phyloP scores from a whole-genome alignment of 2,329 filamentous ascomycete genomes.

The Ophidiomyces ophidiicola region DNA sequence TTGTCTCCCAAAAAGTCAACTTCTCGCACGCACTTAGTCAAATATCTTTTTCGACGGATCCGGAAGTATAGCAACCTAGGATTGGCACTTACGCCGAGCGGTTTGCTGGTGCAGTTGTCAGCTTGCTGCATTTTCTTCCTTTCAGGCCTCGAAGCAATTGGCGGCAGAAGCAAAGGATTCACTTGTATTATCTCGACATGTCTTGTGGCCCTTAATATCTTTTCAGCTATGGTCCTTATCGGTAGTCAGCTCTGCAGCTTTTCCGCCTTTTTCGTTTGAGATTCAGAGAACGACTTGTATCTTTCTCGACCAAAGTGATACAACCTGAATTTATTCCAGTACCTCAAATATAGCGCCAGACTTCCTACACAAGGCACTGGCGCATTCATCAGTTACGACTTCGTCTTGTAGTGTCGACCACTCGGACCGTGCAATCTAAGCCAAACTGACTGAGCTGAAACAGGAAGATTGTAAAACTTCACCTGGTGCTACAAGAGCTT shows the following conservation, averaged over 20 bases:
- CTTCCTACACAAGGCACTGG: background rate
- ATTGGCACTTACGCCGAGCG: constrained; percentile 18
- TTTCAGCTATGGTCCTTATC: constrained; percentile 29
- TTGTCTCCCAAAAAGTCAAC: constrained; percentile 27
- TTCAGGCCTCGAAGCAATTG: constrained; percentile 27
- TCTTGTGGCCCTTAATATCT: constrained; percentile 31
- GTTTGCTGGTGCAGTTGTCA: constrained; percentile 19
- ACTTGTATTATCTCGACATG: constrained; percentile 35
- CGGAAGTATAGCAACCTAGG: constrained; percentile 23
- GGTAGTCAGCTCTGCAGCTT: constrained; percentile 28
- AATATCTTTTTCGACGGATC: constrained; percentile 25
- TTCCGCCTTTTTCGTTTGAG: constrained; percentile 26
- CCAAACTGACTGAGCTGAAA: background rate
- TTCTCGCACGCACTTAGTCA: constrained; percentile 23
- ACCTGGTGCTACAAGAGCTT: background rate
- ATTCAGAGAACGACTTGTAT: constrained; percentile 33
- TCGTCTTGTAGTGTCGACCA: constrained; percentile 10
- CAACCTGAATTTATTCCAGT: constrained; percentile 7
- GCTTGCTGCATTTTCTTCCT: constrained; percentile 27
- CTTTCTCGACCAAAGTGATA: constrained; percentile 8
- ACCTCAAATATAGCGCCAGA: constrained; percentile 8
- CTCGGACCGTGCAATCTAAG: constrained; percentile 7
- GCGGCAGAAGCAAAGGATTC: constrained; percentile 32
- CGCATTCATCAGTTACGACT: constrained; percentile 4
- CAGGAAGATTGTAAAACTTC: constrained; percentile 8